Base-by-base conservation (phyloP, 2,329 filamentous ascomycete genomes). In the Rutstroemia sp. region DNA sequence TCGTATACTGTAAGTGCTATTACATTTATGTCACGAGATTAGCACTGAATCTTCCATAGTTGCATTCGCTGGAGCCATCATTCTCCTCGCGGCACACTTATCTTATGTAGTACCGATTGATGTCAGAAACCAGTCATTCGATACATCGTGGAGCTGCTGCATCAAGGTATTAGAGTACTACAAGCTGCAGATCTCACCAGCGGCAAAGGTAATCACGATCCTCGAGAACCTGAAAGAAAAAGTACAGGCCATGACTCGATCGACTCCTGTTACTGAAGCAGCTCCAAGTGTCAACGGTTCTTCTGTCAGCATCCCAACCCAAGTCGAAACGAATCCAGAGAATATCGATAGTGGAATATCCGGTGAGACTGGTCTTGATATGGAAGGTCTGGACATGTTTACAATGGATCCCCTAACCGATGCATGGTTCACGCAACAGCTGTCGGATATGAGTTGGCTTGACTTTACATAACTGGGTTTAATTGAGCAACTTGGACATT, bases 1-100 rank as follows among this genome's bases (percentile, higher is more conserved):
- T 38, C 23, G 55, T 63, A 27, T 62, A 63, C 41, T 62, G 61
- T 64, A 53, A 56, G 59, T 44, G 37, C 19, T 14, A 38, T 51
- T 5, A n/a, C 4, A n/a, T 16, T 34, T 23, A n/a, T 8, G 2
- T 6, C 23, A 14, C 16, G 44, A 23, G 25, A 27, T 8, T 23
- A 19, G 25, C 42, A 45, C 18, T 50, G 23, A 37, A 50, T 16
- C 19, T 14, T 18, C 9, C 7, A 7, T 5, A 61, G 60, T 62
- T 47, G 49, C 59, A 30, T 61, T 62, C 38, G 42, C 60, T 21
- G 58, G 59, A 23, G 60, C 59, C 16, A 57, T 51, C 6, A 54
- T 61, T 18, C 59, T 62, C 41, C 30, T 59, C 16, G 59, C 59
- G 8, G 56, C 56, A 2, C 16, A 47, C 41, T 18, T 55, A 37